Percentiles rank a stretch among this genome's conserved stretches.
Conservation (phyloP, 2,329 filamentous ascomycete species). For the Hypoxylon sp. region DNA sequence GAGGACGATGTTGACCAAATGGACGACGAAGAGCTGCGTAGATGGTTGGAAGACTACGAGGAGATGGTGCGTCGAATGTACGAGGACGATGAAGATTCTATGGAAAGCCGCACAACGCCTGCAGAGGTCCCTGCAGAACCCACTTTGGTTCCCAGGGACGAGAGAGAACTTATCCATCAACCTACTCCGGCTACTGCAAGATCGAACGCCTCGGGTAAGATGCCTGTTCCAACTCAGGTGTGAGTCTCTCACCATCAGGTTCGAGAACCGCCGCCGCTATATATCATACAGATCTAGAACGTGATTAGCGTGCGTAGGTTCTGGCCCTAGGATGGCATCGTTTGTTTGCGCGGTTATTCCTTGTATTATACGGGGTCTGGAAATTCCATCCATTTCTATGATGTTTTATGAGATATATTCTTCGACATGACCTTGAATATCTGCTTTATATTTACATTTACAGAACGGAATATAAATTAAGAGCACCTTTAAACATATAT, state of each 20-base stretch:
- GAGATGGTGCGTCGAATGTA: neutral
- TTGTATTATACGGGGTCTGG: no score
- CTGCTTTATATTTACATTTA: neutral
- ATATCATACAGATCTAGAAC: constrained; percentile 59
- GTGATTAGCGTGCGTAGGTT: constrained; percentile 58
- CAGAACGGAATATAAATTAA: neutral
- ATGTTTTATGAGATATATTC: neutral
- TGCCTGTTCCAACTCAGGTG: neutral
- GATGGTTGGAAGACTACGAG: neutral
- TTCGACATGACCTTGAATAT: neutral
- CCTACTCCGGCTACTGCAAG: neutral
- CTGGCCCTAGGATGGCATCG: no score
- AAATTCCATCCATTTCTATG: no score
- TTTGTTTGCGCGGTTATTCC: constrained; percentile 52
- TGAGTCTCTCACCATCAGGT: neutral
- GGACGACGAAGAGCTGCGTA: neutral
- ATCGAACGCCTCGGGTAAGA: neutral
- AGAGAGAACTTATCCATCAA: neutral
- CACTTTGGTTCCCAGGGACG: neutral
- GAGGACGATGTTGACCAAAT: neutral
- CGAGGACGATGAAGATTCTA: neutral
- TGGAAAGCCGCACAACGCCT: neutral
- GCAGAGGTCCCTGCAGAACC: neutral
- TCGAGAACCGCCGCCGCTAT: constrained; percentile 55
- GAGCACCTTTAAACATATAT: neutral